Conservation (phyloP, 129 eudicot species). For the Arctium lappa region DNA sequence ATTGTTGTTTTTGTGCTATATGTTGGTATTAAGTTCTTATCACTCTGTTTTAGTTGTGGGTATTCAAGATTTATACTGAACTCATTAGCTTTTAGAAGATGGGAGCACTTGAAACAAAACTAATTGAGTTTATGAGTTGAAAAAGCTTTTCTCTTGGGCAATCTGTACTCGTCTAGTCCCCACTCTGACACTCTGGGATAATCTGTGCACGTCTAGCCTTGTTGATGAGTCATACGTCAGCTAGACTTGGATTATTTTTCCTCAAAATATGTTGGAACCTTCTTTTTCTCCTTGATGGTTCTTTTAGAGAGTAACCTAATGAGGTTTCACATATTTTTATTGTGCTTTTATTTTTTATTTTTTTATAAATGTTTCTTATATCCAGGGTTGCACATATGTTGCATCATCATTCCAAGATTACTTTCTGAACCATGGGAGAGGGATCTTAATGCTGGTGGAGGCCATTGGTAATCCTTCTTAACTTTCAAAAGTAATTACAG, state of each 20-base stretch:
- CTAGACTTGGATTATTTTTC: not conserved
- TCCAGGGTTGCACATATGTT: conserved; percentile 79
- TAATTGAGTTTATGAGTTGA: not conserved
- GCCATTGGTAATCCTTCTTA: conserved; percentile 58
- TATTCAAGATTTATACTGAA: not conserved
- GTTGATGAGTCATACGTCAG: not conserved
- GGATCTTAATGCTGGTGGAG: conserved; percentile 64
- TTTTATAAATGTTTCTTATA: not conserved
- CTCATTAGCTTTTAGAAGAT: not conserved
- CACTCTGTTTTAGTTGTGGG: not conserved
- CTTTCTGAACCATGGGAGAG: conserved; percentile 58
- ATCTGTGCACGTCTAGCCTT: not conserved
- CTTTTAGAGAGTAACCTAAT: not conserved
- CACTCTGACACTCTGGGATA: not conserved
- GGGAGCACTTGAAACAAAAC: not conserved
- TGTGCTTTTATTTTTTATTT: not conserved
- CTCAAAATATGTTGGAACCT: not conserved
- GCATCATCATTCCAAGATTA: conserved; percentile 57
- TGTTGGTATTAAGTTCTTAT: not conserved
- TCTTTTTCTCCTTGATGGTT: not conserved
- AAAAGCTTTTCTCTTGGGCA: not conserved
- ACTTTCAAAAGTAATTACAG: not conserved
- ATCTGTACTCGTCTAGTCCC: not conserved
- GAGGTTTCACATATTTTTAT: not conserved
- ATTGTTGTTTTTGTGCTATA: not conserved